These are phyloP conservation scores for Retiboletus flavoniger DNA, from an alignment of 1,284 basidiomycete genomes.

Conservation along the genomic window DNA sequence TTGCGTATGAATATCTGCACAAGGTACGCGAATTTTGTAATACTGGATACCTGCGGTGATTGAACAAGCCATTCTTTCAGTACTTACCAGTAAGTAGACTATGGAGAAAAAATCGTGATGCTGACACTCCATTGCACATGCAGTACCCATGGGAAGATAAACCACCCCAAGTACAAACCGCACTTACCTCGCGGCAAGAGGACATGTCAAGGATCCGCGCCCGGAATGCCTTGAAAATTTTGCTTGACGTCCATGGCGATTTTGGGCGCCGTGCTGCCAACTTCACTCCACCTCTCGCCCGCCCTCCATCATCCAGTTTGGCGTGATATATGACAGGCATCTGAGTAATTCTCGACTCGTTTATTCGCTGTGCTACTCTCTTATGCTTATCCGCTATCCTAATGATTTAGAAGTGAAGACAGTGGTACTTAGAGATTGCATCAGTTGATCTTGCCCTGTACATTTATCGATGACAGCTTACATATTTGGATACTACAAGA, in stretches of 20 bases:
- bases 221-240: slow-evolving; percentile 88
- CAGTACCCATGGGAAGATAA: slow-evolving; percentile 79
- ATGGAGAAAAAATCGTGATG: slow-evolving; percentile 1
- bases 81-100: slow-evolving; percentile 64
- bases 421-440: slow-evolving; percentile 8
- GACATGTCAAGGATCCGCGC: slow-evolving; percentile 87
- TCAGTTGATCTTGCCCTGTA: not conserved
- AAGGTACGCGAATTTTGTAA: slow-evolving; percentile 45
- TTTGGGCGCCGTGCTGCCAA: slow-evolving; percentile 59
- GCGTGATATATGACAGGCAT: slow-evolving; percentile 11
- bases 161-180: slow-evolving; percentile 63
- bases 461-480: slow-evolving; percentile 10
- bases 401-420: slow-evolving; percentile 18
- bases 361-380: not conserved
- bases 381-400: slow-evolving; percentile 20
- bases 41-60: not conserved
- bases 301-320: slow-evolving; percentile 38
- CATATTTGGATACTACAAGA: slow-evolving; percentile 4
- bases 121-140: slow-evolving; percentile 10
- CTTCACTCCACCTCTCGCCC: slow-evolving; percentile 36
- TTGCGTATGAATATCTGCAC: slow-evolving; percentile 82
- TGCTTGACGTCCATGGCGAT: slow-evolving; percentile 82
- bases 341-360: not conserved
- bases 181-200: slow-evolving; percentile 69
- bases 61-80: slow-evolving; percentile 34